phyloP scores from a whole-genome alignment of 306 rosid genomes.

The Mimosa pudica region DNA sequence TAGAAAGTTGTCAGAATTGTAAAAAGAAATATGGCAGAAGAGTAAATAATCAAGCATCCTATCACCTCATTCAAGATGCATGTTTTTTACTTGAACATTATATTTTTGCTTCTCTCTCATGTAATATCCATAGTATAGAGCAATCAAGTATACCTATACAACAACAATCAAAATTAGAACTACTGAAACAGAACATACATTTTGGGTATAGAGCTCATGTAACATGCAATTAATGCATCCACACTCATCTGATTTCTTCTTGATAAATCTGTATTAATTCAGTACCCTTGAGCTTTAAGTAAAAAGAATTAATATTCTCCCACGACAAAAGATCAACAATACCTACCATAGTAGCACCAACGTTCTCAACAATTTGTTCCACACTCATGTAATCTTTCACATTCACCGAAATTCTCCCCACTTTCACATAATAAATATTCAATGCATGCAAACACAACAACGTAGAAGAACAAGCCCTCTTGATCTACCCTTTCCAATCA shows the following conservation, averaged over 20 bases:
- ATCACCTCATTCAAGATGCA: no score
- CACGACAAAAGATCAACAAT: slow-evolving; percentile 69
- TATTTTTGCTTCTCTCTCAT: no score
- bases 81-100: no score
- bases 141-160: background rate
- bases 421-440: slow-evolving; percentile 36
- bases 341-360: slow-evolving; percentile 53
- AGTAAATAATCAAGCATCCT: no score
- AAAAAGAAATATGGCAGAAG: no score
- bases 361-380: slow-evolving; percentile 54
- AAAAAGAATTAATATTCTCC: slow-evolving; percentile 75
- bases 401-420: slow-evolving; percentile 58
- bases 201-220: slow-evolving; percentile 5
- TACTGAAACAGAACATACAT: background rate
- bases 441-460: slow-evolving; percentile 46
- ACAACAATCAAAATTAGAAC: background rate
- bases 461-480: slow-evolving; percentile 52
- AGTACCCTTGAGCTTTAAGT: slow-evolving; percentile 70
- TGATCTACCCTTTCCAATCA: slow-evolving; percentile 84
- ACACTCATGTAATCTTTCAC: slow-evolving; percentile 29
- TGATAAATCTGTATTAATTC: slow-evolving; percentile 69
- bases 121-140: no score
- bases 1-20: no score
- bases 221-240: background rate
- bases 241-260: background rate